Base-by-base conservation (phyloP, 2,329 filamentous ascomycete species). In the Penicillium vulpinum region DNA sequence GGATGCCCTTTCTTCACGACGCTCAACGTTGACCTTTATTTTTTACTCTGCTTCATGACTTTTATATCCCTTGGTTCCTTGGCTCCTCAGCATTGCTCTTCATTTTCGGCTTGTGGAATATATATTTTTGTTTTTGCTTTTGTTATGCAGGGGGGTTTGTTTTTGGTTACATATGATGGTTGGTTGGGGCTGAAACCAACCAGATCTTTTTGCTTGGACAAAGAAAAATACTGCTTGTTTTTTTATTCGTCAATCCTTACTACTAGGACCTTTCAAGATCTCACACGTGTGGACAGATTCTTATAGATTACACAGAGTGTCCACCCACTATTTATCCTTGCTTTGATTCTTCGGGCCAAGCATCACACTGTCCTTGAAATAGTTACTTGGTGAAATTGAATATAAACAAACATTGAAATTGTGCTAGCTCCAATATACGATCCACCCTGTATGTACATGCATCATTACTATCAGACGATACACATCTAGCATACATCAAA, bases 11-110 rank as follows among this genome's bases (percentile, higher is more conserved):
- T 54, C 39, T 63, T 65, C 59, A 66, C 63, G 64, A 67, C 59
- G 49, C 60, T 59, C 62, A 54, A 67, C 60, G 64, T 65, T 66
- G 60, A 56, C 56, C 55, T 56, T 56, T n/a, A n/a, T n/a, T 44
- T 57, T 48, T 52, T 29, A 44, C 41, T 57, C 49, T 48, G 36
- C 50, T 61, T 67, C 52, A 64, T 57, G 62, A 67, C 59, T 61
- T 56, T 57, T 62, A 61, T 63, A 62, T 63, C 57, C 60, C 51
- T 54, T 56, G 53, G 58, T 58, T 65, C 56, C 40, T 57, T 56
- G 53, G 58, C 60, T 65, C 56, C 40, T 57, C 64, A 61, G 61
- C 62, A 56, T 41, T 51, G 46, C 29, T 54, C 16, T 59, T 57
- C 26, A 51, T 54, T 57, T 56, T 29, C 43, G 33, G 49, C 51